phyloP scores from a whole-genome alignment of 1,284 basidiomycete species.

The Fomitopsis palustris region DNA sequence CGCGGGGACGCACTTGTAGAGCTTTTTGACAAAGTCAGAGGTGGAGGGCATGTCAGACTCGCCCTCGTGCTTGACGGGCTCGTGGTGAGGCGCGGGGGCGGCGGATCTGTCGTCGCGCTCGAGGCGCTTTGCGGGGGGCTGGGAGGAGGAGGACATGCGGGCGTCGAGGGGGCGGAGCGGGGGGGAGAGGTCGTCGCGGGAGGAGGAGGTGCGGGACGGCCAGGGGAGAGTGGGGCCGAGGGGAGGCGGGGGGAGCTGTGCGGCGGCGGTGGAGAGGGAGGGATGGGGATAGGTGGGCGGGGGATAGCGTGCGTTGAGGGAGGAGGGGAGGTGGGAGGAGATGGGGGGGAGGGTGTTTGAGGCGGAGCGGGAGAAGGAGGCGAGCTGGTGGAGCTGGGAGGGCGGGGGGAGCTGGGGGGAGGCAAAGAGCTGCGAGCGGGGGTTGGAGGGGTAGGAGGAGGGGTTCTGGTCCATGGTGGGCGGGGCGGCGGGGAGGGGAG shows the following conservation, averaged over 20 bases:
- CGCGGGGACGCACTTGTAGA: constrained; percentile 71
- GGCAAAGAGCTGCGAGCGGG: constrained; percentile 25
- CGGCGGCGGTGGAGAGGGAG: constrained; percentile 28
- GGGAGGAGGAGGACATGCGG: constrained; percentile 15
- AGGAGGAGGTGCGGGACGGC: constrained; percentile 30
- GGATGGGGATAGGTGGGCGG: constrained; percentile 34
- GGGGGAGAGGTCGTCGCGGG: constrained; percentile 32
- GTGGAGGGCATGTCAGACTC: constrained; percentile 72
- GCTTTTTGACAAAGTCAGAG: constrained; percentile 93
- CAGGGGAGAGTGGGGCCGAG: constrained; percentile 29
- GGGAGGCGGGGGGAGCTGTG: constrained; percentile 27
- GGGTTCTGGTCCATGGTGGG: constrained; percentile 24
- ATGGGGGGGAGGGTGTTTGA: constrained; percentile 37
- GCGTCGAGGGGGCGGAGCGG: constrained; percentile 21
- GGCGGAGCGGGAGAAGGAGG: constrained; percentile 25
- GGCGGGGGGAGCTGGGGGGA: constrained; percentile 42
- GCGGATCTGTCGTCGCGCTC: constrained; percentile 23
- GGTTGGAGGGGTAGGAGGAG: constrained; percentile 16
- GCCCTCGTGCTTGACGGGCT: constrained; percentile 29
- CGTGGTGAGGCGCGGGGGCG: constrained; percentile 17
- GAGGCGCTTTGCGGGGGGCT: constrained; percentile 20
- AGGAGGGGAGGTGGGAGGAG: constrained; percentile 23
- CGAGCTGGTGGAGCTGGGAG: constrained; percentile 38
- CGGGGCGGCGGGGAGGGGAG: background rate
- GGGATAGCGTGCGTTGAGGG: constrained; percentile 23